Base-by-base conservation (phyloP, 1,139 yeast species). In the Diutina scorzettiae region DNA sequence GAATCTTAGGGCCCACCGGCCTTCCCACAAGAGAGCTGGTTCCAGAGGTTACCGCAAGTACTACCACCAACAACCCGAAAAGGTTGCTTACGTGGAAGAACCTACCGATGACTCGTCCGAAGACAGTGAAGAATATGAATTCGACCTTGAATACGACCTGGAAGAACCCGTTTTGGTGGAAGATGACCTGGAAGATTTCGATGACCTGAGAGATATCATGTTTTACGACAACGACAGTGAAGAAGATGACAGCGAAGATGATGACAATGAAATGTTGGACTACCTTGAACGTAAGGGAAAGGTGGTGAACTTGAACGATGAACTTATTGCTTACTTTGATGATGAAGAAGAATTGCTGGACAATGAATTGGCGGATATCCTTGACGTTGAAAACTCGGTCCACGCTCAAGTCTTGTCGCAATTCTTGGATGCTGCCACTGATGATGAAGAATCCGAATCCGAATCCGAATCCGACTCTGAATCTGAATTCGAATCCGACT, bases 221-320 rank as follows among this genome's bases (percentile, higher is more conserved):
- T 39, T 28, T 33, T 43, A 45, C 45, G 44, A 31, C 24, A 46
- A 44, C 30, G 42, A 44, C 11, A 42, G 40, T n/a, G 48, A 44
- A 19, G 44, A 40, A 24, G 47, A 46, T 14, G 47, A 54, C 32
- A 51, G 58, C 43, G 72, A 66, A 51, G 49, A 64, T 51, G 62
- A 63, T 50, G 70, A 66, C 37, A 56, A 57, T 34, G 63, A 58
- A 28, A 65, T 62, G 41, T 45, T 64, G 44, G 67, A 62, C 42
- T 49, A 51, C 44, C 54, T 66, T 47, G 68, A 63, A 41, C 56
- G 58, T n/a, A 56, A 58, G 17, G 71, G 69, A 31, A 53, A 53
- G 44, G 61, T 64, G 21, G 48, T 55, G 45, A 69, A 67, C 51
- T 59, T 67, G 48, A 66, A 68, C 50, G 62, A 67, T 48, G 69